Conservation (phyloP, 1,284 basidiomycete genomes). For the Bondarzewia mesenterica region DNA sequence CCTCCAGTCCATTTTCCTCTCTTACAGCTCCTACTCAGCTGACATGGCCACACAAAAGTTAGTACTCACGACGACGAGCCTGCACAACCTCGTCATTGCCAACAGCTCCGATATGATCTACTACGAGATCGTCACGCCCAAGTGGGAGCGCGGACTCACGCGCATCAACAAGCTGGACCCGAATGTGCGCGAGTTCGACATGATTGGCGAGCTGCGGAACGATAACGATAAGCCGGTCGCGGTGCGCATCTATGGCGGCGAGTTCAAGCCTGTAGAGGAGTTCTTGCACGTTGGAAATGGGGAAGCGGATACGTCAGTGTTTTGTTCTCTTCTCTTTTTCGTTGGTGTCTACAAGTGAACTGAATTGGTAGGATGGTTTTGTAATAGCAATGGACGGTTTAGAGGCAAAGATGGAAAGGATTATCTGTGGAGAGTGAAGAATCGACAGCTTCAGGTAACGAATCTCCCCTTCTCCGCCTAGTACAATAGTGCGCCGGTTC, state of each 20-base stretch:
- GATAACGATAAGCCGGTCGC: slow-evolving; percentile 23
- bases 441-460: slow-evolving; percentile 22
- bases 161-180: slow-evolving; percentile 27
- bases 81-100: slow-evolving; percentile 31
- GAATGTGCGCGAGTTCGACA: slow-evolving; percentile 24
- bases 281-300: slow-evolving; percentile 20
- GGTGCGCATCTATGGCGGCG: slow-evolving; percentile 21
- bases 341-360: too few species aligned
- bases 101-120: slow-evolving; percentile 30
- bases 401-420: slow-evolving; percentile 23
- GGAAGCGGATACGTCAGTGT: slow-evolving; percentile 3
- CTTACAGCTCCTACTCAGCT: not conserved
- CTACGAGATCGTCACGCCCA: slow-evolving; percentile 34
- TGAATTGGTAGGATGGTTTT: too few species aligned
- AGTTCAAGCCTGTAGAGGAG: slow-evolving; percentile 19
- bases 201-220: slow-evolving; percentile 27
- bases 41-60: slow-evolving; percentile 24
- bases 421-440: slow-evolving; percentile 23
- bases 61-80: slow-evolving; percentile 28
- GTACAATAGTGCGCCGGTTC: not conserved
- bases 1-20: not conserved
- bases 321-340: not conserved
- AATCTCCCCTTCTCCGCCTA: not conserved
- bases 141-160: slow-evolving; percentile 30
- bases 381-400: slow-evolving; percentile 20